phyloP scores from a whole-genome alignment of 768 basidiomycete genomes.

The Trametes punicea region DNA sequence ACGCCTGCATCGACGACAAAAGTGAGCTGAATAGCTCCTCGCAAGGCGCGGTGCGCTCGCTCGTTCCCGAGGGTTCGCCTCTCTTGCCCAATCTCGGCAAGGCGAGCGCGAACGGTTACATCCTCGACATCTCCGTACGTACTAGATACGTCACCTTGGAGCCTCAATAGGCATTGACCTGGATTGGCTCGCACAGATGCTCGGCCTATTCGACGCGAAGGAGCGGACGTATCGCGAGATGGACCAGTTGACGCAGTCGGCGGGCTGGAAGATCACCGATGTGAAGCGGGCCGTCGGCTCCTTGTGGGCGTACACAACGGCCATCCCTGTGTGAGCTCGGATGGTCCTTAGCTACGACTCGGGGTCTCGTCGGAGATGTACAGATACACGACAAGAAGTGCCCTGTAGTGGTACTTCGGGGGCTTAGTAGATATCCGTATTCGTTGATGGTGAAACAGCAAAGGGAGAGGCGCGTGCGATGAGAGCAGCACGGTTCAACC shows the following conservation, averaged over 20 bases:
- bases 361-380: too few relatives aligned
- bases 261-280: conserved; percentile 61
- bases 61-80: conserved; percentile 2
- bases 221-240: conserved; percentile 64
- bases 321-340: conserved; percentile 1
- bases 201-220: conserved; percentile 58
- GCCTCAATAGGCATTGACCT: not conserved
- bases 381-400: too few relatives aligned
- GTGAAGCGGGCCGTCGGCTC: conserved; percentile 40
- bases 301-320: conserved; percentile 15
- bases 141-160: not conserved
- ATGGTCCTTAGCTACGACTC: too few relatives aligned
- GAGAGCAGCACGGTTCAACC: too few relatives aligned
- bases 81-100: conserved; percentile 19
- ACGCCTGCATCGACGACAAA: conserved; percentile 7
- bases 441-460: too few relatives aligned
- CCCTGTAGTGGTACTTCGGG: too few relatives aligned
- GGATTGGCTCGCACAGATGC: conserved; percentile 48
- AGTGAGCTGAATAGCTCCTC: not conserved
- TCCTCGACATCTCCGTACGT: conserved; percentile 17
- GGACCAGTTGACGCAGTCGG: conserved; percentile 46
- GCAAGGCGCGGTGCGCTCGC: conserved; percentile 3
- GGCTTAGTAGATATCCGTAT: too few relatives aligned
- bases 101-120: conserved; percentile 39
- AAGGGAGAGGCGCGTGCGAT: too few relatives aligned